A percentile compares a stretch with the other conserved stretches of the same genome.
These are phyloP conservation scores for Astathelohania contejeani DNA, from an alignment of 371 early-diverging fungal genomes.

Conservation along the genomic window DNA sequence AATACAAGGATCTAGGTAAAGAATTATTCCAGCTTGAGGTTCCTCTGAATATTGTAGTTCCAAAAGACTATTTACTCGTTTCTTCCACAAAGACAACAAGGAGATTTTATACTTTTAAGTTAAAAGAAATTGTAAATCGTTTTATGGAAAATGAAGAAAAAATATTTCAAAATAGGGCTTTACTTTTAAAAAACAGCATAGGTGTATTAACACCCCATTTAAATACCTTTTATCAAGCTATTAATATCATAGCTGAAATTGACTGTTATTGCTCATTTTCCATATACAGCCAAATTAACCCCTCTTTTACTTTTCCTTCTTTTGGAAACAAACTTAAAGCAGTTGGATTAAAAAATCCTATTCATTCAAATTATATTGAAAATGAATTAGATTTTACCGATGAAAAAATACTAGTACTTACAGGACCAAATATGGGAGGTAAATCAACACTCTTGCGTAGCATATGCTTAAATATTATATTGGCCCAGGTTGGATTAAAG, in stretches of 20 bases:
- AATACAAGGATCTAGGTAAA: constrained; percentile 73
- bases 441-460: constrained; percentile 65
- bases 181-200: constrained; percentile 23
- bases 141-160: constrained; percentile 68
- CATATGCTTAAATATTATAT: constrained; percentile 79
- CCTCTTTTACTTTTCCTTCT: constrained; percentile 43
- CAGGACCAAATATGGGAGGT: constrained; percentile 91
- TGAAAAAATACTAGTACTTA: constrained; percentile 69
- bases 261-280: constrained; percentile 73
- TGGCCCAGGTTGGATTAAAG: constrained; percentile 91
- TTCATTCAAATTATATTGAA: not conserved
- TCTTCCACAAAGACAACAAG: constrained; percentile 57
- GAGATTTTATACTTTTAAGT: constrained; percentile 65
- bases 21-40: constrained; percentile 81
- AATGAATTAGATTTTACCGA: constrained; percentile 11
- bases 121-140: constrained; percentile 57
- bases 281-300: constrained; percentile 58
- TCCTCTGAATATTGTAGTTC: constrained; percentile 59
- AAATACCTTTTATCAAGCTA: constrained; percentile 56
- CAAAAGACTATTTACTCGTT: constrained; percentile 60
- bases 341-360: constrained; percentile 6
- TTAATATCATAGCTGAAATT: constrained; percentile 61
- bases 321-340: too few relatives aligned
- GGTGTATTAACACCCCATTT: constrained; percentile 11
- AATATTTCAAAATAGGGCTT: constrained; percentile 48